phyloP scores from a whole-genome alignment of 2,329 filamentous ascomycete genomes.

The Alternaria triticina region DNA sequence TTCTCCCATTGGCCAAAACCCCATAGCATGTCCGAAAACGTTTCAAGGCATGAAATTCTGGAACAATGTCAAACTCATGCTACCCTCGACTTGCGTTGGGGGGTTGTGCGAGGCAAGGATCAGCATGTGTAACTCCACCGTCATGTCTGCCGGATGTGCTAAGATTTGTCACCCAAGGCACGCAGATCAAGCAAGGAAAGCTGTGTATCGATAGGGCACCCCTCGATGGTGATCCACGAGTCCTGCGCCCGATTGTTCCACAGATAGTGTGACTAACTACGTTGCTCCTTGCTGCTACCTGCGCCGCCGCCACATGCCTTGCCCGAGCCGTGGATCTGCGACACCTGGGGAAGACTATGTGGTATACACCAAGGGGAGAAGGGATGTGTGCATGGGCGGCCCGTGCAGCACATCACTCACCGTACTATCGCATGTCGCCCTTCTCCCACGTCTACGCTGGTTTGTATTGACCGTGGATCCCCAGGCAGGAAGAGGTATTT shows the following conservation, averaged over 20 bases:
- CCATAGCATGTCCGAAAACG: neutral
- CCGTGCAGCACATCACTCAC: neutral
- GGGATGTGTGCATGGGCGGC: neutral
- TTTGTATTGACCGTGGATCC: neutral
- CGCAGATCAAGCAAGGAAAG: neutral
- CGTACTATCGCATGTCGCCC: neutral
- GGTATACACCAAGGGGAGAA: neutral
- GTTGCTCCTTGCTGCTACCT: neutral
- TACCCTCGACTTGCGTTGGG: neutral
- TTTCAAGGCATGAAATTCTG: slow-evolving; percentile 1
- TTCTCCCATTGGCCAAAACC: neutral
- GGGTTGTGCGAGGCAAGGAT: neutral
- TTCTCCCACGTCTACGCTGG: neutral
- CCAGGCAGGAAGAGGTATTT: neutral
- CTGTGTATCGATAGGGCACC: neutral
- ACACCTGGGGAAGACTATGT: neutral
- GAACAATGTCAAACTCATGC: neutral
- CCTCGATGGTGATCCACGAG: neutral
- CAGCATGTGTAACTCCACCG: neutral
- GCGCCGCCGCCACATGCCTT: neutral
- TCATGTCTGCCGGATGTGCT: neutral
- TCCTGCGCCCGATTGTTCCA: neutral
- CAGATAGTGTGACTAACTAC: neutral
- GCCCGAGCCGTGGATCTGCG: neutral
- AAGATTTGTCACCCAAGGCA: neutral